These are phyloP conservation scores for Fusarium staphyleae DNA, from an alignment of 2,329 filamentous ascomycete species.

Conservation along the genomic window DNA sequence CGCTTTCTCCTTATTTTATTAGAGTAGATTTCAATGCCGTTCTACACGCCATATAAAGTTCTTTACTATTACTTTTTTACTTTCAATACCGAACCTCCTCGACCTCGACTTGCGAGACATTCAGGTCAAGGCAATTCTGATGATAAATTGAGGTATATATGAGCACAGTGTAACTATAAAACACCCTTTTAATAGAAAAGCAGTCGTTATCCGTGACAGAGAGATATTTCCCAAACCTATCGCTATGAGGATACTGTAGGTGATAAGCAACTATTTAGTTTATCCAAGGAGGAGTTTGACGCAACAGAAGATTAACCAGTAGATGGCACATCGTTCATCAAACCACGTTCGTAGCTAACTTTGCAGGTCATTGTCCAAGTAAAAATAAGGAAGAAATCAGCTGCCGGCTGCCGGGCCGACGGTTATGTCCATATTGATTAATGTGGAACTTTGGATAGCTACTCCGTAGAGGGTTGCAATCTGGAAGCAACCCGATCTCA, in stretches of 20 bases:
- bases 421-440: constrained; percentile 7
- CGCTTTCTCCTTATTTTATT: too few relatives aligned
- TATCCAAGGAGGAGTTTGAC: too few relatives aligned
- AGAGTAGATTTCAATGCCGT: too few relatives aligned
- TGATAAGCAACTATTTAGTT: background rate
- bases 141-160: too few relatives aligned
- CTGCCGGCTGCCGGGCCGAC: constrained; percentile 26
- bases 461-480: constrained; percentile 19
- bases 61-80: too few relatives aligned
- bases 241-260: background rate
- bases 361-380: background rate
- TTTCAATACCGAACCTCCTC: too few relatives aligned
- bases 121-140: too few relatives aligned
- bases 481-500: constrained; percentile 1
- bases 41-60: too few relatives aligned
- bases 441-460: background rate
- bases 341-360: too few relatives aligned
- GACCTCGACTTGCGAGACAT: too few relatives aligned
- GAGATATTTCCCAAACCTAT: background rate
- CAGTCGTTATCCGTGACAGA: background rate
- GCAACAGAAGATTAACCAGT: too few relatives aligned
- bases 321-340: too few relatives aligned
- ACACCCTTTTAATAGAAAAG: background rate
- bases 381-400: background rate
- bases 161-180: background rate